Base-by-base conservation (phyloP, 2,329 filamentous ascomycete species). In the Talaromyces sp. region DNA sequence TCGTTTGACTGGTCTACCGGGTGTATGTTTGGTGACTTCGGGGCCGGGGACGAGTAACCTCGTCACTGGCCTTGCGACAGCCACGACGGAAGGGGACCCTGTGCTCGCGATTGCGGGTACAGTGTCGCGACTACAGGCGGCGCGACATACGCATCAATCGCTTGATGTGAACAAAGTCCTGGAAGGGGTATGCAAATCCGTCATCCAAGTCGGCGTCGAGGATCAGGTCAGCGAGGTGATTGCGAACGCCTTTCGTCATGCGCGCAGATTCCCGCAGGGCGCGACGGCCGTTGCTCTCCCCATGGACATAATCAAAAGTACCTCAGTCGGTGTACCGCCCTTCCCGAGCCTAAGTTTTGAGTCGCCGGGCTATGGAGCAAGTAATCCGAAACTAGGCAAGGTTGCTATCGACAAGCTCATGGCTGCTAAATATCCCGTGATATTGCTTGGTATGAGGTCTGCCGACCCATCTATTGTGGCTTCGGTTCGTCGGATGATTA, bases 221-320 rank as follows among this genome's bases (percentile, higher is more conserved):
- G 64, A 66, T 40, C 64, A 66, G 56, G 64, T 66, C 11, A 66
- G 64, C 64, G 64, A 66, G 38, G 64, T 66, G n/a, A 53, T 66
- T 36, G 65, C 61, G 22, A 67, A 67, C 19, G 65, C 65, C 2
- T 67, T 67, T 15, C 65, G 65, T 3, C 54, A 59, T 19, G 65
- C 65, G 15, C 65, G 61, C 36, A 56, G 45, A 29, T 63, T 63
- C 29, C 65, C 65, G 17, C 61, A 60, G 27, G 65, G 65, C 19
- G 61, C 65, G 27, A 49, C 61, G 15, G 65, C 65, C 8, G 61
- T 67, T 40, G 65, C 61, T 31, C 17, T 67, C n/a, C 65, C 65
- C 31, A 67, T 67, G 45, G 65, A 67, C 17, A 62, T 67, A 3
- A 67, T 67, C 38, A 67, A 64, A 19, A 67, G 65, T 45, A 67